Conservation (phyloP, 1,284 basidiomycete genomes). For the Fomitopsis betulina region DNA sequence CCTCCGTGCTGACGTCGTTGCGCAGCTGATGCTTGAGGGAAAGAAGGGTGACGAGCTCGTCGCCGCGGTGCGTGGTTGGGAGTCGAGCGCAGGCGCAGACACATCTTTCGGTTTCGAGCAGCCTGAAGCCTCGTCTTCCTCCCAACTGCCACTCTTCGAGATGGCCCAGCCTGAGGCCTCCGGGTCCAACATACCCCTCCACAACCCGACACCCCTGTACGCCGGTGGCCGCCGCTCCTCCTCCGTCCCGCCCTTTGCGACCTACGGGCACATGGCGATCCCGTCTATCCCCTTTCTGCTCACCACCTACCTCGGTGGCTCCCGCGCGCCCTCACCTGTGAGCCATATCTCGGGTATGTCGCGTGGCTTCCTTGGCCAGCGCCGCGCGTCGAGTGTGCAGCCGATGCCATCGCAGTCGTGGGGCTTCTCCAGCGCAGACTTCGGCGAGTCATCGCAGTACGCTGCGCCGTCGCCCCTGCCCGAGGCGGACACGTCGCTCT, state of each 20-base stretch:
- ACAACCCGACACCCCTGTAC: conserved; percentile 21
- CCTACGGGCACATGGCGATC: conserved; percentile 33
- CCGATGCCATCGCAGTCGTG: conserved; percentile 24
- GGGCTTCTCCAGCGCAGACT: conserved; percentile 10
- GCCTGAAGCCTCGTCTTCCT: conserved; percentile 2
- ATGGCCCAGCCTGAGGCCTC: conserved; percentile 5
- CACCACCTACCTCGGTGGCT: conserved; percentile 25
- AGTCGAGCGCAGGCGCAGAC: conserved; percentile 27
- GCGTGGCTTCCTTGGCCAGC: conserved; percentile 33
- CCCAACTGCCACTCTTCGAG: conserved; percentile 5
- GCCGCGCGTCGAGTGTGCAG: conserved; percentile 36
- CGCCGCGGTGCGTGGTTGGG: conserved; percentile 54
- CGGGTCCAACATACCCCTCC: neutral
- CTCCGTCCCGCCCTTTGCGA: conserved; percentile 57
- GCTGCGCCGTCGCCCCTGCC: conserved; percentile 42
- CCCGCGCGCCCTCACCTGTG: conserved; percentile 40
- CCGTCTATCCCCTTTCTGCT: conserved; percentile 36
- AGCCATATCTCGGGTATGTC: conserved; percentile 38
- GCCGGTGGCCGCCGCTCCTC: conserved; percentile 50
- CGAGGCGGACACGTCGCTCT: conserved; percentile 46
- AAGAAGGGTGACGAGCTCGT: conserved; percentile 53
- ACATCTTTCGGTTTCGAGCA: conserved; percentile 5
- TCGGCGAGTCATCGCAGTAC: conserved; percentile 13
- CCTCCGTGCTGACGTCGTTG: conserved; percentile 38
- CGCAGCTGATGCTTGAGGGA: conserved; percentile 47